Evolutionary conservation across 2,329 filamentous ascomycete species (phyloP).

Genomic region (Aspergillus fijiensis): DNA sequence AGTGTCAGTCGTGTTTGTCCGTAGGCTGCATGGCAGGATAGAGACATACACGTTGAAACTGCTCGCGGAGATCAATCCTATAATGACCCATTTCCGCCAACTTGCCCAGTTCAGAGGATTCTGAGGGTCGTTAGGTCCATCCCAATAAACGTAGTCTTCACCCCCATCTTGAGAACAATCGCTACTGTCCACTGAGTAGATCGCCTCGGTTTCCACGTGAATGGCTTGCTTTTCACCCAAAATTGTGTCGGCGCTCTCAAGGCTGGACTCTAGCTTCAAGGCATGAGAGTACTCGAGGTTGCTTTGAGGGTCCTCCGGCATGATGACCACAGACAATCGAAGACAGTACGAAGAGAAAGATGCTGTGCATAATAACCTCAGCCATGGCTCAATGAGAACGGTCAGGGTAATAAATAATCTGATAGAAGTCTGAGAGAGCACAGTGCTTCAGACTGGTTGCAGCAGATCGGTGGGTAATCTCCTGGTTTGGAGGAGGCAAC

Average conservation of each 20-base stretch:
- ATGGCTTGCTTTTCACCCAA: conserved; percentile 9
- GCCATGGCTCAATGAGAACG: not conserved
- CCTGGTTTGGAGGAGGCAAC: not conserved
- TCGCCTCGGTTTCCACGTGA: conserved; percentile 2
- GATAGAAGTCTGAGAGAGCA: not conserved
- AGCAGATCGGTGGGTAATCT: not conserved
- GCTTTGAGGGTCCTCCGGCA: conserved; percentile 5
- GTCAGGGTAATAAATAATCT: not conserved
- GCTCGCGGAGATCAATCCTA: conserved; percentile 20
- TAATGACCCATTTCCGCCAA: conserved; percentile 19
- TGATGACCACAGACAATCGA: not conserved
- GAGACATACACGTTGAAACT: conserved; percentile 19
- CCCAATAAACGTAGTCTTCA: conserved; percentile 15
- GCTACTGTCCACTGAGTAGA: not conserved
- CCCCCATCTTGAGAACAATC: conserved; percentile 10
- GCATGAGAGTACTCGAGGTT: conserved; percentile 6
- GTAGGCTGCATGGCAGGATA: not conserved
- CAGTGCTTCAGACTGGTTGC: not conserved
- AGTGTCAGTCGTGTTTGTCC: not conserved
- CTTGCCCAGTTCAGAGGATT: conserved; percentile 21
- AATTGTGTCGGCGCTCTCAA: conserved; percentile 8
- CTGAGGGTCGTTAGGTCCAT: conserved; percentile 15
- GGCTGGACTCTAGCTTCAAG: conserved; percentile 7
- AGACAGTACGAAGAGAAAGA: not conserved
- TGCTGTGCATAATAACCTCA: not conserved